These are phyloP conservation scores for Eremothecium coryli DNA, from an alignment of 1,139 yeast genomes.

Conservation along the genomic window DNA sequence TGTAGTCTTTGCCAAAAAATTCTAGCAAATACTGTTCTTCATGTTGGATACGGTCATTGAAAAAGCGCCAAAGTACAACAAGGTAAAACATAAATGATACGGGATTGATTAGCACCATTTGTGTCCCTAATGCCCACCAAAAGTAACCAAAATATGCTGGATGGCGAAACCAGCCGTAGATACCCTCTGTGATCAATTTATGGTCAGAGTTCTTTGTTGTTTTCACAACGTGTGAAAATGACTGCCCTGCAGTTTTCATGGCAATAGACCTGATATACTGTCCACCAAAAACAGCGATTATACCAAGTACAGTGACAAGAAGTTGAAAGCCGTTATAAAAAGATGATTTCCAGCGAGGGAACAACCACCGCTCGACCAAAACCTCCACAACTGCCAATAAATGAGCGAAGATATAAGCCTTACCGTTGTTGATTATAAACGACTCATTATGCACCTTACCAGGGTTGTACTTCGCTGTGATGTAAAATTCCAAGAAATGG, in stretches of 20 bases:
- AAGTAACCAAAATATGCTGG: conserved; percentile 90
- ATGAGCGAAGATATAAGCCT: conserved; percentile 58
- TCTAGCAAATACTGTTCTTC: conserved; percentile 59
- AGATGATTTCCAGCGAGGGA: conserved; percentile 30
- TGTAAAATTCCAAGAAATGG: conserved; percentile 73
- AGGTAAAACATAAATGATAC: conserved; percentile 41
- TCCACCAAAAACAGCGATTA: conserved; percentile 44
- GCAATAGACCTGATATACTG: conserved; percentile 63
- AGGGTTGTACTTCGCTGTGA: conserved; percentile 67
- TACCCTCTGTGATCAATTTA: conserved; percentile 58
- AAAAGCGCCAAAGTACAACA: conserved; percentile 54
- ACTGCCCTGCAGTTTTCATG: conserved; percentile 79
- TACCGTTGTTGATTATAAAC: conserved; percentile 66
- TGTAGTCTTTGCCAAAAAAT: conserved; percentile 66
- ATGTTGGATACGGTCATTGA: conserved; percentile 49
- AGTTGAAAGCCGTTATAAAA: conserved; percentile 9
- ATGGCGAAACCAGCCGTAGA: conserved; percentile 62
- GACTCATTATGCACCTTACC: conserved; percentile 62
- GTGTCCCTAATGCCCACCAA: conserved; percentile 89
- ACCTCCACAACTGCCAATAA: conserved; percentile 42
- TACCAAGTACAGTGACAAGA: conserved; percentile 36
- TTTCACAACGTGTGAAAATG: conserved; percentile 80
- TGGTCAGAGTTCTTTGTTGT: conserved; percentile 46
- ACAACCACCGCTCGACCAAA: conserved; percentile 32
- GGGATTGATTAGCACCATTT: conserved; percentile 59